Percentiles rank a stretch among this genome's conserved stretches.
phyloP scores from a whole-genome alignment of 108 stramenopile genomes.

The Nitzschia sp. region DNA sequence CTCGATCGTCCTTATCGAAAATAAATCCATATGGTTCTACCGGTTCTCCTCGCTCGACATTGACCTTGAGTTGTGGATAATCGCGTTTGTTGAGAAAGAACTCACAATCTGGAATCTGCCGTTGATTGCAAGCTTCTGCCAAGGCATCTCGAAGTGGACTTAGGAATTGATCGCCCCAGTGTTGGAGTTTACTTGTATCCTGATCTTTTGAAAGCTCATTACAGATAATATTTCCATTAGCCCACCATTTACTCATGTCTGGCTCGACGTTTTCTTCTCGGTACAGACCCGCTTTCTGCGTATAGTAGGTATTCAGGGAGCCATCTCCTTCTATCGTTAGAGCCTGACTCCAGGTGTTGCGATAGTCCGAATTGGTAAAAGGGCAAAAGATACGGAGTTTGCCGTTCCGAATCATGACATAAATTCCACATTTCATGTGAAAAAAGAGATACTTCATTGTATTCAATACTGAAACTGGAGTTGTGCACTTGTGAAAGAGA shows the following conservation, averaged over 20 bases:
- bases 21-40: constrained; percentile 99
- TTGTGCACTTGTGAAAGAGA: constrained; percentile 86
- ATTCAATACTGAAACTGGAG: constrained; percentile 70
- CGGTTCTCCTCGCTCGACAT: constrained; percentile 74
- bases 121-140: constrained; percentile 86
- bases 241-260: constrained; percentile 97
- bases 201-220: constrained; percentile 91
- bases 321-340: constrained; percentile 82
- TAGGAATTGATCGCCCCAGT: constrained; percentile 98
- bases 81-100: constrained; percentile 99
- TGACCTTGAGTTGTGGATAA: constrained; percentile 98
- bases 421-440: constrained; percentile 99
- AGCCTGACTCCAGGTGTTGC: constrained; percentile 86
- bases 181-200: constrained; percentile 69
- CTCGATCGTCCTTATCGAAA: constrained; percentile 95
- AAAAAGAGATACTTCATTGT: constrained; percentile 95
- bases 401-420: constrained; percentile 92
- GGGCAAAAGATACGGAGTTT: constrained; percentile 93
- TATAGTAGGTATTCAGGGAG: constrained; percentile 86
- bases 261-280: constrained; percentile 92
- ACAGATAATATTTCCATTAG: constrained; percentile 99
- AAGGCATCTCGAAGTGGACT: constrained; percentile 96
- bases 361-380: constrained; percentile 90
- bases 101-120: constrained; percentile 96
- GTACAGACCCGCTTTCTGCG: constrained; percentile 75